Evolutionary conservation across 306 rosid genomes (phyloP).

Genomic region (Ammopiptanthus mongolicus): DNA sequence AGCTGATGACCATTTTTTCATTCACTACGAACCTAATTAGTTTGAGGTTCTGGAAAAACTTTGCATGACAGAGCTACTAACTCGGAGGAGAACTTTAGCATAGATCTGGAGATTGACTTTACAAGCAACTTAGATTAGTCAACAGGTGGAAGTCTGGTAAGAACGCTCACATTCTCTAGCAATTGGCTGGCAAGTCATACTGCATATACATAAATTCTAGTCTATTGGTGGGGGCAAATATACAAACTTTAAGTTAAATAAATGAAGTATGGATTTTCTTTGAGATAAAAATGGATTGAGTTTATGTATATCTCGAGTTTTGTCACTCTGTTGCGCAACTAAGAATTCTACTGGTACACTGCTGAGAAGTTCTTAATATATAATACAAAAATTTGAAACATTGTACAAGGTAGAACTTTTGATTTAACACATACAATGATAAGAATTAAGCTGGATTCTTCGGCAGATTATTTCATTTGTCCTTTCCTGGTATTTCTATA

Average conservation of each 20-base stretch:
- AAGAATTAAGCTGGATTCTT: background rate
- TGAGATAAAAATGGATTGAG: background rate
- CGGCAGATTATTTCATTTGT: background rate
- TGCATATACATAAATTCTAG: background rate
- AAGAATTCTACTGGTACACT: background rate
- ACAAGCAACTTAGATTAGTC: background rate
- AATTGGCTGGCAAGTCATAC: background rate
- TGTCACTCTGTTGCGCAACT: background rate
- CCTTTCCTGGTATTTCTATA: background rate
- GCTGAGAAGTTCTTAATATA: background rate
- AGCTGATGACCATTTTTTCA: background rate
- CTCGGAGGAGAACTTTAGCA: background rate
- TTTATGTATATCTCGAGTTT: background rate
- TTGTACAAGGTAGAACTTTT: background rate
- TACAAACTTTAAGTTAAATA: background rate
- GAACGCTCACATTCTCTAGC: background rate
- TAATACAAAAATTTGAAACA: background rate
- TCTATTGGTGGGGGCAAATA: background rate
- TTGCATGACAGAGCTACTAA: background rate
- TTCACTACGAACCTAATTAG: background rate
- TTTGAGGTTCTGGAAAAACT: background rate
- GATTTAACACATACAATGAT: background rate
- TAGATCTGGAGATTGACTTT: background rate
- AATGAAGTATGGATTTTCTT: background rate
- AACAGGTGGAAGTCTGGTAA: background rate